phyloP scores from a whole-genome alignment of 768 basidiomycete genomes.

The Porpolomopsis calyptriformis region DNA sequence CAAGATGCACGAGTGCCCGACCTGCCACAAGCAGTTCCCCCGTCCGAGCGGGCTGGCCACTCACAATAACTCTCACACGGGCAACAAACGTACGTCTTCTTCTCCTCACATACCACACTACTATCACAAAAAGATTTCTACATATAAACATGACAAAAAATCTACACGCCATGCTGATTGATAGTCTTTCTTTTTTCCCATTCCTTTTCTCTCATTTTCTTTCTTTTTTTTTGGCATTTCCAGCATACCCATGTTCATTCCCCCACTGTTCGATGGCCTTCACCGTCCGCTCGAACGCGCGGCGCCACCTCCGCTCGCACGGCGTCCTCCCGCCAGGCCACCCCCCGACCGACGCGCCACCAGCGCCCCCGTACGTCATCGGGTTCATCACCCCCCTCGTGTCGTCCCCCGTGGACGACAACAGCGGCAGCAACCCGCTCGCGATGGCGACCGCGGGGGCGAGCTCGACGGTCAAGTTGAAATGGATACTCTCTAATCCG shows the following conservation, averaged over 20 bases:
- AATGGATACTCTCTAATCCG: too few species aligned
- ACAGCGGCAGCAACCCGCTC: too few species aligned
- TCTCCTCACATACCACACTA: neutral
- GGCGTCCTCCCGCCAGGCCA: conserved; percentile 31
- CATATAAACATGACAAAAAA: too few species aligned
- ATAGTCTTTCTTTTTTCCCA: too few species aligned
- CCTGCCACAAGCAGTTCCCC: conserved; percentile 43
- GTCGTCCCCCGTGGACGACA: too few species aligned
- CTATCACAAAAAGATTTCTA: too few species aligned
- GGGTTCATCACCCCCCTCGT: conserved; percentile 31
- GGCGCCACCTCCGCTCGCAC: conserved; percentile 69
- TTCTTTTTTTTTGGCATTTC: neutral
- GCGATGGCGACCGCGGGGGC: too few species aligned
- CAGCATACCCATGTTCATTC: conserved; percentile 46
- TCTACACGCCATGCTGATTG: too few species aligned
- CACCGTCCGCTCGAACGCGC: conserved; percentile 72
- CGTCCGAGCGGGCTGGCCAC: conserved; percentile 47
- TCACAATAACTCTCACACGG: conserved; percentile 50
- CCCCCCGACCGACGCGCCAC: conserved; percentile 6
- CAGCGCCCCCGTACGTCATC: conserved; percentile 27
- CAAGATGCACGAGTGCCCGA: conserved; percentile 44
- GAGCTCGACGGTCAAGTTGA: too few species aligned
- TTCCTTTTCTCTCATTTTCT: too few species aligned
- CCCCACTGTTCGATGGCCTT: conserved; percentile 56
- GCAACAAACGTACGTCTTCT: conserved; percentile 34